phyloP scores from a whole-genome alignment of 2,329 filamentous ascomycete species.

The Penicillium palitans region DNA sequence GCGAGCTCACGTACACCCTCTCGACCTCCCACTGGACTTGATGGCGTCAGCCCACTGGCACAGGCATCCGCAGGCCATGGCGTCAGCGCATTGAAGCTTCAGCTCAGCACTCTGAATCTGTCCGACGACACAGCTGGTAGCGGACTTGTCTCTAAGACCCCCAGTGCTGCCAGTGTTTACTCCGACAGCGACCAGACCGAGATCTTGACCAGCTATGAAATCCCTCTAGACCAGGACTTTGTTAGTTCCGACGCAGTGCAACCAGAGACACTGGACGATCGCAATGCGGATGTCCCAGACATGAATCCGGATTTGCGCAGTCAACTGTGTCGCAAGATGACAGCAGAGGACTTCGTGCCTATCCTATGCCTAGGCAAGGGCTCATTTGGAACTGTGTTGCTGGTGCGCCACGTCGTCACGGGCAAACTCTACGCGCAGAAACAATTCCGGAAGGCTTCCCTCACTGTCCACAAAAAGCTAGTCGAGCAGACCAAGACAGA shows the following conservation, averaged over 20 bases:
- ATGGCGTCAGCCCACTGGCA: slow-evolving; percentile 49
- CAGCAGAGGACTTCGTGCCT: slow-evolving; percentile 83
- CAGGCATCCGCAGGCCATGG: slow-evolving; percentile 61
- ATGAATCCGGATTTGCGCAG: slow-evolving; percentile 58
- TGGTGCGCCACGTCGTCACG: slow-evolving; percentile 86
- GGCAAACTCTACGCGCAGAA: slow-evolving; percentile 95
- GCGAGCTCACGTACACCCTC: slow-evolving; percentile 32
- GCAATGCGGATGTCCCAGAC: slow-evolving; percentile 30
- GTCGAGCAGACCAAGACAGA: slow-evolving; percentile 98
- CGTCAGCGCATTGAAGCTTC: slow-evolving; percentile 77
- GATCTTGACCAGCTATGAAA: slow-evolving; percentile 76
- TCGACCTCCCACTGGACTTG: slow-evolving; percentile 18
- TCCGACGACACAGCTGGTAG: slow-evolving; percentile 59
- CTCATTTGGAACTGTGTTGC: slow-evolving; percentile 88
- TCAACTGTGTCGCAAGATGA: slow-evolving; percentile 74
- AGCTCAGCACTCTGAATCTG: slow-evolving; percentile 76
- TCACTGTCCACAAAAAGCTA: slow-evolving; percentile 92
- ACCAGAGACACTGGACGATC: slow-evolving; percentile 35
- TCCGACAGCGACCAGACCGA: slow-evolving; percentile 68
- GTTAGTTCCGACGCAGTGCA: slow-evolving; percentile 60
- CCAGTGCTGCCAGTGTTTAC: slow-evolving; percentile 60
- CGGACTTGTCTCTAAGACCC: slow-evolving; percentile 45
- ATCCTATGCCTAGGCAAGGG: slow-evolving; percentile 93
- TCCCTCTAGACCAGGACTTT: slow-evolving; percentile 81
- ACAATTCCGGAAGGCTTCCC: slow-evolving; percentile 94